Evolutionary conservation across 2,329 filamentous ascomycete genomes (phyloP).

Genomic region (Curvularia hawaiiensis): DNA sequence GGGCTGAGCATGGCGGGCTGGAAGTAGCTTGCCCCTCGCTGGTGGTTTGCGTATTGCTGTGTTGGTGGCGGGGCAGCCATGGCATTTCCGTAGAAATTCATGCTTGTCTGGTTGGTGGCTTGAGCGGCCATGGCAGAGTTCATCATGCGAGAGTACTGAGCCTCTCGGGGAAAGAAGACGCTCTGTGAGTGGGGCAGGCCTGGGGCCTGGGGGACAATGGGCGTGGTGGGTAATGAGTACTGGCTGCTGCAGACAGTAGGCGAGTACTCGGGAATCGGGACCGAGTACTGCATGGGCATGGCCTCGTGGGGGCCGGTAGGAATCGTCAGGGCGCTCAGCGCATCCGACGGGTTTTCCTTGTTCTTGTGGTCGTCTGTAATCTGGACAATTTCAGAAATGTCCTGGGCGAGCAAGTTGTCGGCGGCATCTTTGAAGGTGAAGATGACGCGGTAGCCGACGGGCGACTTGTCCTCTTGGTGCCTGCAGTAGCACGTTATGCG

Average conservation of each 20-base stretch:
- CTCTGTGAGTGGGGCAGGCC: slow-evolving; percentile 28
- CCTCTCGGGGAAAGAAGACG: slow-evolving; percentile 26
- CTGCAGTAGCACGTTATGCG: slow-evolving; percentile 96
- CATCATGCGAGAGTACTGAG: slow-evolving; percentile 21
- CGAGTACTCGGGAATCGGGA: slow-evolving; percentile 30
- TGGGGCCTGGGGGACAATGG: slow-evolving; percentile 28
- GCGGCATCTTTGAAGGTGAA: slow-evolving; percentile 88
- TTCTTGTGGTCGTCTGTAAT: slow-evolving; percentile 98
- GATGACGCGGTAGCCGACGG: slow-evolving; percentile 80
- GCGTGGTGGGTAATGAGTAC: slow-evolving; percentile 38
- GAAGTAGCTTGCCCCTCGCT: slow-evolving; percentile 29
- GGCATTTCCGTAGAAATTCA: slow-evolving; percentile 17
- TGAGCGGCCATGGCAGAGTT: slow-evolving; percentile 14
- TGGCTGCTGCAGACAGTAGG: slow-evolving; percentile 27
- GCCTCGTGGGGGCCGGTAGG: slow-evolving; percentile 18
- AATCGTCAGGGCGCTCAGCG: slow-evolving; percentile 28
- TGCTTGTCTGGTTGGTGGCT: slow-evolving; percentile 16
- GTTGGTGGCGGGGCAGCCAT: slow-evolving; percentile 16
- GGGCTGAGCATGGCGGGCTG: slow-evolving; percentile 31
- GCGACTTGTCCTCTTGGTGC: slow-evolving; percentile 87
- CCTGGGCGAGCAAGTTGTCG: slow-evolving; percentile 79
- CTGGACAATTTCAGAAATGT: slow-evolving; percentile 80
- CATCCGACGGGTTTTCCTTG: slow-evolving; percentile 36
- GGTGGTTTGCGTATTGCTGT: slow-evolving; percentile 23
- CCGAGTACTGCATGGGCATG: slow-evolving; percentile 23